phyloP scores from a whole-genome alignment of 169 alveolate species.

The Cardiosporidium cionae region DNA sequence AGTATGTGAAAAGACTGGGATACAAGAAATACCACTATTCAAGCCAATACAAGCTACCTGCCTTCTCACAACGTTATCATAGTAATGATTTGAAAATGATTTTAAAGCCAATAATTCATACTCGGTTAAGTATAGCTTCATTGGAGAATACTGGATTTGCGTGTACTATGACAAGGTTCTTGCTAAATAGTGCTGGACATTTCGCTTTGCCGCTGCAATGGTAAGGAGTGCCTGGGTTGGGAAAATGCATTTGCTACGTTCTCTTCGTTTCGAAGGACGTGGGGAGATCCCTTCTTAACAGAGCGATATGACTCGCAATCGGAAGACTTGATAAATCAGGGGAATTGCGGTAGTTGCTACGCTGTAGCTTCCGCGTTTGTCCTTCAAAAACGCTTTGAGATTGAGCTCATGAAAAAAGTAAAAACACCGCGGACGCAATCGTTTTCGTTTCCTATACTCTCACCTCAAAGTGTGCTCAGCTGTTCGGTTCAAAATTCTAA shows the following conservation, averaged over 20 bases:
- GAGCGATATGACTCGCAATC: neutral
- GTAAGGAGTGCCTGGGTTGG: too few relatives aligned
- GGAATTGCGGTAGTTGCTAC: constrained; percentile 92
- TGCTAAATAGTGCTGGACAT: too few relatives aligned
- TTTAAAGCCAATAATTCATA: too few relatives aligned
- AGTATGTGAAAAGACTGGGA: too few relatives aligned
- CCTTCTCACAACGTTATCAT: too few relatives aligned
- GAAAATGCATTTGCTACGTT: neutral
- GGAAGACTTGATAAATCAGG: constrained; percentile 16
- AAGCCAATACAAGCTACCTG: too few relatives aligned
- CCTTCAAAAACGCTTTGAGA: constrained; percentile 64
- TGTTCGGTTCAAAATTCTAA: constrained; percentile 27
- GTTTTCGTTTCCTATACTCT: constrained; percentile 22
- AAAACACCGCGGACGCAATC: neutral
- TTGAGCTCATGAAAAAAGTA: constrained; percentile 4
- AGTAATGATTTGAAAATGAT: too few relatives aligned
- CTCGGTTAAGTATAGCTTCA: too few relatives aligned
- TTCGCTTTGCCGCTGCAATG: constrained; percentile 14
- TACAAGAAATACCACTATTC: too few relatives aligned
- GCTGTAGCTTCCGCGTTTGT: constrained; percentile 69
- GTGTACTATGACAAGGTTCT: too few relatives aligned
- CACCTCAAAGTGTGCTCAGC: constrained; percentile 47
- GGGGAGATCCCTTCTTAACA: constrained; percentile 37
- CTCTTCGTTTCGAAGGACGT: constrained; percentile 12
- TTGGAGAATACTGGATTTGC: too few relatives aligned